Conservation (phyloP, 2,329 filamentous ascomycete genomes). For the Thermomyces lanuginosus region DNA sequence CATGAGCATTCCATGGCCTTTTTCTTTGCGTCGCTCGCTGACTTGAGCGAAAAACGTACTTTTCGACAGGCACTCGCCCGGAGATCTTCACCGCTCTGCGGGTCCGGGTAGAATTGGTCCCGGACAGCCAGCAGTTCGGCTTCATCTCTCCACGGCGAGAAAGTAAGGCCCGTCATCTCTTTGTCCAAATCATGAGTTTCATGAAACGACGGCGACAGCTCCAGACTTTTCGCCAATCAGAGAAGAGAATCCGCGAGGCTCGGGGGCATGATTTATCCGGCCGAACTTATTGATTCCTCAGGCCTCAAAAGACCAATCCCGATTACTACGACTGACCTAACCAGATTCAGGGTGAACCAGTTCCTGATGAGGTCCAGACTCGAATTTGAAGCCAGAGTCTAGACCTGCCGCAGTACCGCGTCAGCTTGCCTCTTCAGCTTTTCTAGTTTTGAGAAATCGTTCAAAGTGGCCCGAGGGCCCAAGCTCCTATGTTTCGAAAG, state of each 20-base stretch:
- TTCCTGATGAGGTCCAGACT: too few relatives aligned
- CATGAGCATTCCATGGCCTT: neutral
- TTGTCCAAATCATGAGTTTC: neutral
- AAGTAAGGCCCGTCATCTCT: conserved; percentile 24
- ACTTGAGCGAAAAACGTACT: conserved; percentile 13
- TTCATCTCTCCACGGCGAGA: conserved; percentile 27
- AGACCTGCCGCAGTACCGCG: too few relatives aligned
- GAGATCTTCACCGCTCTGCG: conserved; percentile 19
- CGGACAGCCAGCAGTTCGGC: conserved; percentile 23
- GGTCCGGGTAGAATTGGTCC: conserved; percentile 23
- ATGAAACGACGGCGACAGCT: neutral
- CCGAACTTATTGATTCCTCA: conserved; percentile 1
- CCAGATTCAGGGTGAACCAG: too few relatives aligned
- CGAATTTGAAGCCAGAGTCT: too few relatives aligned
- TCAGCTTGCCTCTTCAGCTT: too few relatives aligned
- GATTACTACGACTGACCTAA: too few relatives aligned
- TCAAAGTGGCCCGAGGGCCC: too few relatives aligned
- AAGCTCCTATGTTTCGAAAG: too few relatives aligned
- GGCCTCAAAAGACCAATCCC: conserved; percentile 1
- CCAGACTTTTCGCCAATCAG: neutral
- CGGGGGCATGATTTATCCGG: conserved; percentile 2
- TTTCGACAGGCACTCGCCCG: conserved; percentile 24
- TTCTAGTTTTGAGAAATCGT: too few relatives aligned
- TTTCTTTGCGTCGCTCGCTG: neutral
- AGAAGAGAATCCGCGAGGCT: neutral